Percentiles rank a stretch among this genome's conserved stretches.
Conservation (phyloP, 139 green algal species). For the Chlorella vulgaris region DNA sequence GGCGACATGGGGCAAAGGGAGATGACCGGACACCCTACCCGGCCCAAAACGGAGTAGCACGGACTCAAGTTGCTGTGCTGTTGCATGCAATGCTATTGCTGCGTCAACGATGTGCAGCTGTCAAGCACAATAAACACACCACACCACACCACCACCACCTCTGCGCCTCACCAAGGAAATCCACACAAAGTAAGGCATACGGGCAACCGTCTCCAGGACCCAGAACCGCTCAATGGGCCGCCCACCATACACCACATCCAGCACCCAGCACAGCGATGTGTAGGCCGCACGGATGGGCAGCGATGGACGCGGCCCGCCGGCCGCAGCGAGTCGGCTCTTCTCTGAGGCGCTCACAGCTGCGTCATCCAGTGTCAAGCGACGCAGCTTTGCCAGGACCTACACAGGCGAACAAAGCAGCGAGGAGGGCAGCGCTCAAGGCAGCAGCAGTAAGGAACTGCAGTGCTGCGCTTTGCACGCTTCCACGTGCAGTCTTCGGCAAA, state of each 20-base stretch:
- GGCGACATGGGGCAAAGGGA: no score
- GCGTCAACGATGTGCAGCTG: no score
- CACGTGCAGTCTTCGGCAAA: no score
- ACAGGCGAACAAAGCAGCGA: not conserved
- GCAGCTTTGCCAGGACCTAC: slow-evolving; percentile 57
- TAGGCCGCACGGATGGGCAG: slow-evolving; percentile 68
- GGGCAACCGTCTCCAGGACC: slow-evolving; percentile 92
- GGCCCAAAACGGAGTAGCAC: no score
- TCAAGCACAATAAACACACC: no score
- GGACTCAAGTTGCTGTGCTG: no score
- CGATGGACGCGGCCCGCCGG: slow-evolving; percentile 6
- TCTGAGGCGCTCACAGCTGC: slow-evolving; percentile 79
- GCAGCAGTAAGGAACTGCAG: no score
- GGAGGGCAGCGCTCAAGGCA: no score
- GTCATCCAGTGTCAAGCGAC: slow-evolving; percentile 77
- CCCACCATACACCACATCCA: slow-evolving; percentile 79
- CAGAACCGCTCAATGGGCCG: slow-evolving; percentile 86
- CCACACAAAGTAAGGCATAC: slow-evolving; percentile 98
- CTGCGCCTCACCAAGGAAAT: slow-evolving; percentile 72
- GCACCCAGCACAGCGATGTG: slow-evolving; percentile 42
- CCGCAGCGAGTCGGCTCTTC: slow-evolving; percentile 47
- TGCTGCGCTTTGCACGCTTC: no score
- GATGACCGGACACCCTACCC: no score
- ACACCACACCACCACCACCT: no score
- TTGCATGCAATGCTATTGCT: no score